These are phyloP conservation scores for Rauvolfia tetraphylla DNA, from an alignment of 257 asterid genomes.

Conservation along the genomic window DNA sequence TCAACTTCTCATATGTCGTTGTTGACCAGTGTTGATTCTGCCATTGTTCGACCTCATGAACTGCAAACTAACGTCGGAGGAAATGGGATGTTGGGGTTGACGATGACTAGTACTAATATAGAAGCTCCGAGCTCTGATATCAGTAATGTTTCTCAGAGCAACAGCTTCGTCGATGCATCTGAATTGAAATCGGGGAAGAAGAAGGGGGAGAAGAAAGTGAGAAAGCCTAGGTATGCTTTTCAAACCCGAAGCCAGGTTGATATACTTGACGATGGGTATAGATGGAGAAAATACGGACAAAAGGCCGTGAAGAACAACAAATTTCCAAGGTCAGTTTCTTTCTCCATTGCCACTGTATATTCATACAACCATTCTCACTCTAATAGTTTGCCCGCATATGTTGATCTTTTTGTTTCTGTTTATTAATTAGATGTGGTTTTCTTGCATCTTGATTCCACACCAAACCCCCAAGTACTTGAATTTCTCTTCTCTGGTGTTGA, in stretches of 20 bases:
- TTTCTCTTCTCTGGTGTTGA: no score
- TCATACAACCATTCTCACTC: no score
- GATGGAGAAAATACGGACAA: slow-evolving; percentile 49
- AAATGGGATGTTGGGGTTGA: slow-evolving; percentile 16
- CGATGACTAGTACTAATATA: slow-evolving; percentile 13
- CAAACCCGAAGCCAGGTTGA: slow-evolving; percentile 41
- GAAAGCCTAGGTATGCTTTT: slow-evolving; percentile 13
- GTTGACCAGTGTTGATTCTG: slow-evolving; percentile 9
- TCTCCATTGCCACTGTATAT: not conserved
- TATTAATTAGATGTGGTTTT: not conserved
- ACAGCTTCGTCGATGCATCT: slow-evolving; percentile 14
- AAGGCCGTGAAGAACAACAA: slow-evolving; percentile 44
- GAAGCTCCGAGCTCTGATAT: slow-evolving; percentile 21
- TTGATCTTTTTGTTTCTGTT: not conserved
- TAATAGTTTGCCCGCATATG: not conserved
- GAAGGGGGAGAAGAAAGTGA: slow-evolving; percentile 23
- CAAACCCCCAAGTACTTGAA: not conserved
- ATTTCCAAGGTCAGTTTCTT: slow-evolving; percentile 32
- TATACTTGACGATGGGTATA: slow-evolving; percentile 43
- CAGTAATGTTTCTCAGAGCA: slow-evolving; percentile 11
- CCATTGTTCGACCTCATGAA: not conserved
- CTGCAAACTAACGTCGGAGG: not conserved
- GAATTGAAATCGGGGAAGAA: slow-evolving; percentile 29
- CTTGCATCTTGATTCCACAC: no score
- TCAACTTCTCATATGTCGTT: slow-evolving; percentile 14